Evolutionary conservation across 495 filamentous ascomycete species (phyloP).

Genomic region (Penicillium atrosanguineum): DNA sequence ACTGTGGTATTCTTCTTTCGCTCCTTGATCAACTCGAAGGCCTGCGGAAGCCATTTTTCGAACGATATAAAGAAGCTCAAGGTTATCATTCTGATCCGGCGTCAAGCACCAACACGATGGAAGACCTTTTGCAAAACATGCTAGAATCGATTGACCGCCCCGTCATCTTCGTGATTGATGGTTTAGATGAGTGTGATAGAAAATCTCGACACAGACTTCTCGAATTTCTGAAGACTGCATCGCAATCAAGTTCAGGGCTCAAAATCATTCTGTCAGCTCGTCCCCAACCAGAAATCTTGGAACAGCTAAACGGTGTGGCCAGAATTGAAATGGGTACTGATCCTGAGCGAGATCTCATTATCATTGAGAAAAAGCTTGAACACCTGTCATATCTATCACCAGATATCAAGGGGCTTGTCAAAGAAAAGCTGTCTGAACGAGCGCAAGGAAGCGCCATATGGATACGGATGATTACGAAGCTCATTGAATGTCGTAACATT

Average conservation of each 20-base stretch:
- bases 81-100: background rate
- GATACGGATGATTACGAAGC: background rate
- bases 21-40: background rate
- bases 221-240: background rate
- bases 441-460: conserved; percentile 2
- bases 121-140: background rate
- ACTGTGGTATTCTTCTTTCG: background rate
- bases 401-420: background rate
- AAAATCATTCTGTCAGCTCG: background rate
- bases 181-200: conserved; percentile 1
- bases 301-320: background rate
- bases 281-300: background rate
- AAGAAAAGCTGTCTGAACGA: background rate
- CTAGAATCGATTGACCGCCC: background rate
- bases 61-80: background rate
- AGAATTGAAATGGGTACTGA: background rate
- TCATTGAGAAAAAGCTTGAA: background rate
- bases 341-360: background rate
- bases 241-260: background rate
- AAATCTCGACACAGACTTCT: background rate
- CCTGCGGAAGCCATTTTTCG: background rate
- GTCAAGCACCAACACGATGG: background rate
- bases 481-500: background rate
- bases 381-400: background rate
- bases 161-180: background rate